Evolutionary conservation across 2,329 filamentous ascomycete genomes (phyloP).

Genomic region (Emydomyces testavorans): DNA sequence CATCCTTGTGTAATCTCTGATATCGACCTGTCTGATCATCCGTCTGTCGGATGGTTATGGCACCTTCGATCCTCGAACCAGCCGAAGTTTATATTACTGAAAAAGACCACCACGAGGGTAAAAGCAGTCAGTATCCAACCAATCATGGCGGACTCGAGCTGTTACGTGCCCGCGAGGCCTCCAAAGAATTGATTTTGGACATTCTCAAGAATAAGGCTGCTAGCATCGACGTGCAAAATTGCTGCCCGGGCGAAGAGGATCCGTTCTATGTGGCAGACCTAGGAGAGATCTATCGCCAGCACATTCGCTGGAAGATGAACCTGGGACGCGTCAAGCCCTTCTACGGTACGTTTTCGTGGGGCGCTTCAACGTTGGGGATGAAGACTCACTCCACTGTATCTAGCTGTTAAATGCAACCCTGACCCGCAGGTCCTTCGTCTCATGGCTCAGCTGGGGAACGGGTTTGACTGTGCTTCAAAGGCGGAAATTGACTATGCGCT

Average conservation of each 20-base stretch:
- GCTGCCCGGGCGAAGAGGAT: constrained; percentile 87
- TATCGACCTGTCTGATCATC: constrained; percentile 14
- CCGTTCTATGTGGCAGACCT: constrained; percentile 97
- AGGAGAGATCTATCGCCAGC: constrained; percentile 96
- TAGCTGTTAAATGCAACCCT: constrained; percentile 97
- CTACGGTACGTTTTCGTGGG: constrained; percentile 59
- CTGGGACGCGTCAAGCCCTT: constrained; percentile 88
- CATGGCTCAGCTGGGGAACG: constrained; percentile 75
- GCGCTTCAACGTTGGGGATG: neutral
- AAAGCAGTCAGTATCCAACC: constrained; percentile 27
- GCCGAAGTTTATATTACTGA: constrained; percentile 34
- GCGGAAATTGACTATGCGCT: constrained; percentile 89
- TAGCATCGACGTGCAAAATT: constrained; percentile 73
- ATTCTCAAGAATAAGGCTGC: constrained; percentile 78
- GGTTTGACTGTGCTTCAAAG: constrained; percentile 98
- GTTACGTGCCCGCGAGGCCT: constrained; percentile 35
- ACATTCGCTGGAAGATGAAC: constrained; percentile 94
- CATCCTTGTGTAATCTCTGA: constrained; percentile 3
- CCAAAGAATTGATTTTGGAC: constrained; percentile 75
- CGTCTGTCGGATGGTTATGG: constrained; percentile 48
- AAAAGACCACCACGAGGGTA: constrained; percentile 20
- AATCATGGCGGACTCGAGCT: constrained; percentile 38
- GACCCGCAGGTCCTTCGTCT: constrained; percentile 81
- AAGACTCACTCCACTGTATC: neutral
- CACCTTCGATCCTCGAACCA: constrained; percentile 54